Percentiles rank a stretch among this genome's conserved stretches.
These are phyloP conservation scores for Magnolia sinica DNA, from an alignment of 164 flowering plant genomes.

Conservation along the genomic window DNA sequence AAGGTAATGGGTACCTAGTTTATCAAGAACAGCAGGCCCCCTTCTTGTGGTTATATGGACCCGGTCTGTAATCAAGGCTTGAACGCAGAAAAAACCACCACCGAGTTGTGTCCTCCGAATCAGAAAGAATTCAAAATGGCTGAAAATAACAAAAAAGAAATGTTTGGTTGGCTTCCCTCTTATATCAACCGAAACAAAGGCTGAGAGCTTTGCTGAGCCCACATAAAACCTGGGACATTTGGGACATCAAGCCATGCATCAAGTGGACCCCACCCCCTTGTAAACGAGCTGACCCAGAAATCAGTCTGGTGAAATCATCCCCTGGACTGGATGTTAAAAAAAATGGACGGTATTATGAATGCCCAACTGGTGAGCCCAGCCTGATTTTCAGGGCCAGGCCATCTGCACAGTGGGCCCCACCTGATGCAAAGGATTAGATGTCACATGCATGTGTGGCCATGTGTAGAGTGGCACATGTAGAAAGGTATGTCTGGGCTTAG, in stretches of 20 bases:
- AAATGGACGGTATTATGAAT: background rate
- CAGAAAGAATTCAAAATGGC: conserved; percentile 92
- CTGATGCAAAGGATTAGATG: background rate
- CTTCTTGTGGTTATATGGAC: background rate
- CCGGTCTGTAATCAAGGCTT: conserved; percentile 39
- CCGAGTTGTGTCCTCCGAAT: conserved; percentile 93
- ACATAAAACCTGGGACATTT: background rate
- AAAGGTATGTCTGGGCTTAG: background rate
- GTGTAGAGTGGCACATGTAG: background rate
- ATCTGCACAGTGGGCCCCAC: background rate
- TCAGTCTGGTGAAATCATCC: no score
- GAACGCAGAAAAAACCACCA: conserved; percentile 80
- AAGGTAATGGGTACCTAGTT: background rate
- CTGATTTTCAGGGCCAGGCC: background rate
- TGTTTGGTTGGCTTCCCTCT: background rate
- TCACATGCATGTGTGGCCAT: background rate
- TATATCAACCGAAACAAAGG: background rate
- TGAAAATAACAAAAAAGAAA: conserved; percentile 25
- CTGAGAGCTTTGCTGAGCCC: background rate
- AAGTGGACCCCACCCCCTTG: background rate
- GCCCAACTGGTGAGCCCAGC: background rate
- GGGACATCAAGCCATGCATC: background rate
- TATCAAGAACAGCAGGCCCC: background rate
- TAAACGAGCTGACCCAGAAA: background rate
- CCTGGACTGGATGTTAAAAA: no score